phyloP scores from a whole-genome alignment of 2,329 filamentous ascomycete genomes.

The Elsinoe fawcettii region DNA sequence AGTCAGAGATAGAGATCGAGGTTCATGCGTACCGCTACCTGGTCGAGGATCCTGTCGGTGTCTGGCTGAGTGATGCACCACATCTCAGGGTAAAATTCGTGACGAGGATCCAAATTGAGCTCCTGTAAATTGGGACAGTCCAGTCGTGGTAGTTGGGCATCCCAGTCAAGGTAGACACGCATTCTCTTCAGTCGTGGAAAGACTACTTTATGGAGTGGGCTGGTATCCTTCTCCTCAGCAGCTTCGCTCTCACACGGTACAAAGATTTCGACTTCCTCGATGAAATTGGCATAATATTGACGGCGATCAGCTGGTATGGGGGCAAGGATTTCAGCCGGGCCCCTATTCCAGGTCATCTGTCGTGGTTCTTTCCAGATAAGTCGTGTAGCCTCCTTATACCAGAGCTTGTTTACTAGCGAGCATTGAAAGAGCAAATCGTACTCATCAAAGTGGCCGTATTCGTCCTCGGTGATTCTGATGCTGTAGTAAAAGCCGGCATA shows the following conservation, averaged over 20 bases:
- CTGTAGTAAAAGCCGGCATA: not conserved
- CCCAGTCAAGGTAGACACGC: not conserved
- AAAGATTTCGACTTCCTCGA: not conserved
- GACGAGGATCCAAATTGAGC: slow-evolving; percentile 3
- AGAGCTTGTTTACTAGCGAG: slow-evolving; percentile 2
- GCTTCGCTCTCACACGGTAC: not conserved
- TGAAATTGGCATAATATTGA: not conserved
- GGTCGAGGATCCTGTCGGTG: not conserved
- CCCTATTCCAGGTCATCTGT: not conserved
- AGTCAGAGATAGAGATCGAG: too few species aligned
- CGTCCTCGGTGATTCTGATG: not conserved
- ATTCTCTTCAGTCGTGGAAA: not conserved
- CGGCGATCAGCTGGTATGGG: not conserved
- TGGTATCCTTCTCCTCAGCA: not conserved
- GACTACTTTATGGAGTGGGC: not conserved
- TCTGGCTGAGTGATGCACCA: not conserved
- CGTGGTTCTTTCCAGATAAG: not conserved
- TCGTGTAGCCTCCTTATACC: not conserved
- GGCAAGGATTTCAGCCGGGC: not conserved
- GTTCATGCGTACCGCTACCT: not conserved
- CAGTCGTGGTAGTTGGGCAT: not conserved
- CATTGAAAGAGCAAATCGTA: not conserved
- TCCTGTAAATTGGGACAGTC: not conserved
- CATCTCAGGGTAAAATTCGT: not conserved
- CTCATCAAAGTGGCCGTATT: not conserved